Conservation (phyloP, 2,329 filamentous ascomycete species). For the Paraphaeosphaeria sporulosa region DNA sequence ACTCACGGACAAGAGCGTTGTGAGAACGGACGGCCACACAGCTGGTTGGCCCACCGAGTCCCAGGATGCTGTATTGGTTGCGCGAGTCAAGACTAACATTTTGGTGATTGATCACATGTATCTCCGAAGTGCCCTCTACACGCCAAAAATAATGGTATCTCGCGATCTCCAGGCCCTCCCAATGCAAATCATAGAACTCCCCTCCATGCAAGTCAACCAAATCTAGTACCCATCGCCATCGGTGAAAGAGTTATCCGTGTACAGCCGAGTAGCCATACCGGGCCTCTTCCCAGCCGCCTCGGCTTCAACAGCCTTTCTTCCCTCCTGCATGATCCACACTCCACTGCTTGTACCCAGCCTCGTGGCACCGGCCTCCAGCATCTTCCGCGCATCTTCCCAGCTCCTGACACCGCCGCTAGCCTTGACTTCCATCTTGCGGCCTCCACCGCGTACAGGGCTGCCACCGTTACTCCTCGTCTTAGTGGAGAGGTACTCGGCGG, state of each 20-base stretch:
- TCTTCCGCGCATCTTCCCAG: constrained; percentile 58
- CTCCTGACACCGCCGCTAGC: constrained; percentile 65
- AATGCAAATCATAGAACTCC: constrained; percentile 2
- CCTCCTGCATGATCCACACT: constrained; percentile 63
- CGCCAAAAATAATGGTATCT: constrained; percentile 4
- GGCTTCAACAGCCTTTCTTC: constrained; percentile 31
- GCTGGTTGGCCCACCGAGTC: too few species aligned
- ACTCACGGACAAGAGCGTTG: too few species aligned
- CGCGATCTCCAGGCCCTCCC: neutral
- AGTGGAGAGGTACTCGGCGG: constrained; percentile 54
- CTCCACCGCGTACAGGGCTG: constrained; percentile 24
- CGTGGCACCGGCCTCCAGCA: constrained; percentile 65
- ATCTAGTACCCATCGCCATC: constrained; percentile 18
- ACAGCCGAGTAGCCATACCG: constrained; percentile 37
- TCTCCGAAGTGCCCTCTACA: too few species aligned
- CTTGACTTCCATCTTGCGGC: constrained; percentile 60
- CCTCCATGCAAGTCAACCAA: constrained; percentile 5
- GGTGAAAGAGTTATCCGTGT: constrained; percentile 44
- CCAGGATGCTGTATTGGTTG: too few species aligned
- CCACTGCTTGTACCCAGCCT: constrained; percentile 65
- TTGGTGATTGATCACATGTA: too few species aligned
- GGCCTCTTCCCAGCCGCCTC: constrained; percentile 30
- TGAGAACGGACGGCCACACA: too few species aligned
- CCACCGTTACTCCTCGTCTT: constrained; percentile 32
- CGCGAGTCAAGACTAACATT: too few species aligned